These are phyloP conservation scores for Chytridium lagenaria DNA, from an alignment of 371 early-diverging fungal genomes.

Conservation along the genomic window DNA sequence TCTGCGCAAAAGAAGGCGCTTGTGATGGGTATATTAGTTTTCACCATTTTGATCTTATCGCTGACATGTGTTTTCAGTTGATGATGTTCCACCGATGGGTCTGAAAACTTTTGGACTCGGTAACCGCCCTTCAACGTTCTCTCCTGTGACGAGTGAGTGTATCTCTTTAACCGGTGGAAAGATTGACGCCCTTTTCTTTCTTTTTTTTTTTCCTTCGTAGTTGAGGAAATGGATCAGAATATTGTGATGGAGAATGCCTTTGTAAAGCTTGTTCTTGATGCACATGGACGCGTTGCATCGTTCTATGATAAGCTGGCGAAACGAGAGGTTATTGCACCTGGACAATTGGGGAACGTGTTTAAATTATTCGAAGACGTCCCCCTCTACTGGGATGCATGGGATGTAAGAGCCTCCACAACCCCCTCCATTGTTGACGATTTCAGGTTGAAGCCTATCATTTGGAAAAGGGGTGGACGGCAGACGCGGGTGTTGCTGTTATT, in stretches of 20 bases:
- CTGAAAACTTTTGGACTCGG: constrained; percentile 23
- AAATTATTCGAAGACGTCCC: constrained; percentile 88
- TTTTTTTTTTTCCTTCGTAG: background rate
- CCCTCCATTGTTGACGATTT: too few species aligned
- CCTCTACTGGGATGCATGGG: constrained; percentile 79
- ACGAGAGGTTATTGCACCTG: constrained; percentile 74
- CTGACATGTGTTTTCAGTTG: constrained; percentile 19
- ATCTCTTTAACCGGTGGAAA: background rate
- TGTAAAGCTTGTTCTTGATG: constrained; percentile 71
- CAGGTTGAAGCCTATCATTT: constrained; percentile 89
- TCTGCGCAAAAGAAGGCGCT: constrained; percentile 24
- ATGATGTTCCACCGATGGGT: constrained; percentile 15
- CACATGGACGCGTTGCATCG: constrained; percentile 71
- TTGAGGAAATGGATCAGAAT: background rate
- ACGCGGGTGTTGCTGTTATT: constrained; percentile 45
- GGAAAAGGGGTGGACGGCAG: constrained; percentile 73
- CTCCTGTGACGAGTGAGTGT: constrained; percentile 22
- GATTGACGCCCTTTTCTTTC: background rate
- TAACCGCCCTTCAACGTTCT: constrained; percentile 13
- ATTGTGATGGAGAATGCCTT: constrained; percentile 72
- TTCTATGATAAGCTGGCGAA: constrained; percentile 62
- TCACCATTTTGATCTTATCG: constrained; percentile 3
- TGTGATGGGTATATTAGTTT: constrained; percentile 18
- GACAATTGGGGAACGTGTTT: constrained; percentile 77
- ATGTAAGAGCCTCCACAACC: constrained; percentile 32